Evolutionary conservation across 2,329 filamentous ascomycete genomes (phyloP).

Genomic region (Hypoxylon sp.): DNA sequence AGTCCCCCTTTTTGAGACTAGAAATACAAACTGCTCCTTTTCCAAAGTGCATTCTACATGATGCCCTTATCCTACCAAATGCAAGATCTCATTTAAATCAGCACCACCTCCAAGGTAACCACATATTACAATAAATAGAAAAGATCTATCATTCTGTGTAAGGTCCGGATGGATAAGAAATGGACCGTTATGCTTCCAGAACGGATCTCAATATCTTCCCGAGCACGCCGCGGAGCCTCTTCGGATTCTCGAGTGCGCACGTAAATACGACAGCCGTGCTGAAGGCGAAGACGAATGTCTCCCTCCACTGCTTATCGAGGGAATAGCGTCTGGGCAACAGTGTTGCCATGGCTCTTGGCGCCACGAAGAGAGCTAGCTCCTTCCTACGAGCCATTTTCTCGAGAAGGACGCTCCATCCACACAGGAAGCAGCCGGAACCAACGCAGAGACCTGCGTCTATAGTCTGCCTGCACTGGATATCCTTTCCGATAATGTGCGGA

Average conservation of each 20-base stretch:
- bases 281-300: conserved; percentile 75
- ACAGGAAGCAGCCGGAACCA: conserved; percentile 78
- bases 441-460: conserved; percentile 78
- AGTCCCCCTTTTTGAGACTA: not conserved
- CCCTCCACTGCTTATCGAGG: conserved; percentile 74
- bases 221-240: conserved; percentile 76
- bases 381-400: conserved; percentile 76
- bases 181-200: conserved; percentile 54
- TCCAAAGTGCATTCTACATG: conserved; percentile 13
- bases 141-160: not conserved
- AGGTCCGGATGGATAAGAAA: not conserved
- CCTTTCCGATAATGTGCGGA: conserved; percentile 74
- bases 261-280: conserved; percentile 81
- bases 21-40: conserved; percentile 9
- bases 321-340: conserved; percentile 79
- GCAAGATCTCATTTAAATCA: conserved; percentile 4
- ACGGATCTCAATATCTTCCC: conserved; percentile 71
- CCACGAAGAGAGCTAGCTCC: conserved; percentile 85
- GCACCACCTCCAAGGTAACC: not conserved
- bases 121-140: conserved; percentile 7
- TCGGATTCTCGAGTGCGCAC: conserved; percentile 73
- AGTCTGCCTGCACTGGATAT: conserved; percentile 62
- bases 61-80: conserved; percentile 24
- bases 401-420: conserved; percentile 85
- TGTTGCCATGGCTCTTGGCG: conserved; percentile 82